These are phyloP conservation scores for Rhynchosporium graminicola DNA, from an alignment of 2,329 filamentous ascomycete species.

Conservation along the genomic window DNA sequence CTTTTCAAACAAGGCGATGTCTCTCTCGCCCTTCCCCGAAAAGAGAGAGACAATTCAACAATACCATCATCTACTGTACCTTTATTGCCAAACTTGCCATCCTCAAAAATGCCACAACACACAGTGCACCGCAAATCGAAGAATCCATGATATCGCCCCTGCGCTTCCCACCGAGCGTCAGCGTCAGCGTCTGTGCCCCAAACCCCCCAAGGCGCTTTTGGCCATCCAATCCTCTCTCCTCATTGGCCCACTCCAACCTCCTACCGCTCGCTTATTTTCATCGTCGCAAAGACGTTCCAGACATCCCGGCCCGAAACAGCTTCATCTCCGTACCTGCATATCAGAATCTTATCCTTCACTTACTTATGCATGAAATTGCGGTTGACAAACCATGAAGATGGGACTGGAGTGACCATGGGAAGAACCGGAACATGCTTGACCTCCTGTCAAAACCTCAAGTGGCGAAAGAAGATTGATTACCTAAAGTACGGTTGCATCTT, in stretches of 20 bases:
- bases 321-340: conserved; percentile 8
- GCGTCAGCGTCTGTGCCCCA: conserved; percentile 5
- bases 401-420: not conserved
- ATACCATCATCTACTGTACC: too few species aligned
- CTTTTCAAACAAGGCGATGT: too few species aligned
- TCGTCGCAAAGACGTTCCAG: conserved; percentile 19
- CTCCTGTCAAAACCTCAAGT: not conserved
- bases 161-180: not conserved
- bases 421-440: not conserved
- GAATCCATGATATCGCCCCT: not conserved
- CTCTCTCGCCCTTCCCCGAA: too few species aligned
- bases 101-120: too few species aligned
- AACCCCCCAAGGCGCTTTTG: not conserved
- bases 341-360: not conserved
- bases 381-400: not conserved
- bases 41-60: too few species aligned
- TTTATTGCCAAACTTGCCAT: too few species aligned
- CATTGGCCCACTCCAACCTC: not conserved
- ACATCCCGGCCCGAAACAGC: conserved; percentile 8
- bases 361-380: not conserved
- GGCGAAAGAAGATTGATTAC: not conserved
- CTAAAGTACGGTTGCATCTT: too few species aligned
- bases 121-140: too few species aligned
- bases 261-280: conserved; percentile 26
- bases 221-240: not conserved